These are phyloP conservation scores for Phytophthora cactorum DNA, from an alignment of 352 stramenopile genomes.

Conservation along the genomic window DNA sequence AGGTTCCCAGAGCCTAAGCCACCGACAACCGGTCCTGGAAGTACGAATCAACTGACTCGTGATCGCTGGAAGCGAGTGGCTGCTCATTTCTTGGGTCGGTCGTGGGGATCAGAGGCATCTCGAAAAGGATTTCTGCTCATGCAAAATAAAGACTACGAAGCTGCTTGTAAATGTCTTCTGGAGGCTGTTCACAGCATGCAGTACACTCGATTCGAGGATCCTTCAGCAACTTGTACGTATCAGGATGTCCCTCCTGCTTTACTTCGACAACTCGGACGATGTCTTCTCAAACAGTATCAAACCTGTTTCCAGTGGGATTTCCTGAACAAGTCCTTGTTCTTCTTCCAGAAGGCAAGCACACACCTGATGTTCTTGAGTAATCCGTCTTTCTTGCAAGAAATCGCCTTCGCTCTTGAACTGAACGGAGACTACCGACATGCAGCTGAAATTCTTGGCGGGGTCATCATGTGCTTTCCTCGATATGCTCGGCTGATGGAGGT, in stretches of 20 bases:
- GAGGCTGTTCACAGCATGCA: conserved; percentile 36
- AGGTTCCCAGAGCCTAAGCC: conserved; percentile 9
- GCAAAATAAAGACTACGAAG: conserved; percentile 44
- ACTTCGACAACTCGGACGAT: conserved; percentile 52
- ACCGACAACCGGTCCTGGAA: conserved; percentile 28
- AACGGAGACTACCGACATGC: conserved; percentile 46
- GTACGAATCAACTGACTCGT: conserved; percentile 36
- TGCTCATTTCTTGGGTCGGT: conserved; percentile 45
- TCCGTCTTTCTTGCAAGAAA: conserved; percentile 66
- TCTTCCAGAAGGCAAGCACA: conserved; percentile 50
- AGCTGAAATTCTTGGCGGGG: conserved; percentile 57
- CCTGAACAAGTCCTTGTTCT: conserved; percentile 53
- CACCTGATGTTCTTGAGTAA: conserved; percentile 57
- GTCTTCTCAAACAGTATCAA: conserved; percentile 50
- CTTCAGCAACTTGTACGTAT: conserved; percentile 8
- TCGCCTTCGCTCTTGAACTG: conserved; percentile 56
- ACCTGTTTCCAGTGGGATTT: conserved; percentile 31
- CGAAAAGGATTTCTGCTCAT: conserved; percentile 54
- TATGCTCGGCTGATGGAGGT: conserved; percentile 56
- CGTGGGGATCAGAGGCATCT: conserved; percentile 46
- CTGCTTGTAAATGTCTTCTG: conserved; percentile 37
- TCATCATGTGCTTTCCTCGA: conserved; percentile 68
- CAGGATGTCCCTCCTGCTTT: conserved; percentile 34
- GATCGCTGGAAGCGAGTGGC: conserved; percentile 55
- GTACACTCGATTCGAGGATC: conserved; percentile 11